phyloP scores from a whole-genome alignment of 2,329 filamentous ascomycete genomes.

The Ceratocystis ficicola region DNA sequence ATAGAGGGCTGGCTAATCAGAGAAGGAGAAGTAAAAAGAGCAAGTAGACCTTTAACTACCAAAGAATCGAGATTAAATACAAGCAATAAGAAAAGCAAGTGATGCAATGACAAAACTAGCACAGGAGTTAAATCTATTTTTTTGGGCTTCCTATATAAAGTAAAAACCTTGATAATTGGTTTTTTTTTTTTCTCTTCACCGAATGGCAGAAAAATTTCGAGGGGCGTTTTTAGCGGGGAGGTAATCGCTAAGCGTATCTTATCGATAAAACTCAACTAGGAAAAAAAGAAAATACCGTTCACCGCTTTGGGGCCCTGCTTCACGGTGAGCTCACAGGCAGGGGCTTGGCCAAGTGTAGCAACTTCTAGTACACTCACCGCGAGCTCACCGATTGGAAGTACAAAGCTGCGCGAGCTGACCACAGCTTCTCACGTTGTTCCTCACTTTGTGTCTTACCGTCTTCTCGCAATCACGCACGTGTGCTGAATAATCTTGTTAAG shows the following conservation, averaged over 20 bases:
- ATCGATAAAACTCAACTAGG: slow-evolving; percentile 15
- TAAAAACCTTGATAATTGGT: slow-evolving; percentile 9
- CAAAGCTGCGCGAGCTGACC: too few relatives aligned
- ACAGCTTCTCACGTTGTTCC: too few relatives aligned
- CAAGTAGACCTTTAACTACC: not conserved
- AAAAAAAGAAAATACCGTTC: slow-evolving; percentile 1
- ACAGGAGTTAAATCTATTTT: not conserved
- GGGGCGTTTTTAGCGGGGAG: slow-evolving; percentile 20
- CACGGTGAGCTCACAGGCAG: not conserved
- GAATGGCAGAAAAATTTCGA: slow-evolving; percentile 19
- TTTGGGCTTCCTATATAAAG: slow-evolving; percentile 1
- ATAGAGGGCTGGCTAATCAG: not conserved
- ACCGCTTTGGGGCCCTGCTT: slow-evolving; percentile 14
- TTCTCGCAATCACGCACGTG: not conserved
- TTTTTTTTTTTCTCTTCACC: not conserved
- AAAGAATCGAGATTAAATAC: not conserved
- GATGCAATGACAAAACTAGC: not conserved
- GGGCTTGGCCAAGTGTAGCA: not conserved
- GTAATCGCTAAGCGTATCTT: slow-evolving; percentile 1
- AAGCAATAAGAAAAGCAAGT: not conserved
- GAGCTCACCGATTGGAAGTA: too few relatives aligned
- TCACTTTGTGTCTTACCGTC: slow-evolving; percentile 11
- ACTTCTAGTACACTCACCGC: not conserved
- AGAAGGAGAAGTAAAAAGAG: slow-evolving; percentile 8
- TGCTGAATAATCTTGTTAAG: not conserved